Percentiles rank a stretch among this genome's conserved stretches.
Evolutionary conservation across 2,329 filamentous ascomycete species (phyloP).

Genomic region (Dothiorella sarmentorum): DNA sequence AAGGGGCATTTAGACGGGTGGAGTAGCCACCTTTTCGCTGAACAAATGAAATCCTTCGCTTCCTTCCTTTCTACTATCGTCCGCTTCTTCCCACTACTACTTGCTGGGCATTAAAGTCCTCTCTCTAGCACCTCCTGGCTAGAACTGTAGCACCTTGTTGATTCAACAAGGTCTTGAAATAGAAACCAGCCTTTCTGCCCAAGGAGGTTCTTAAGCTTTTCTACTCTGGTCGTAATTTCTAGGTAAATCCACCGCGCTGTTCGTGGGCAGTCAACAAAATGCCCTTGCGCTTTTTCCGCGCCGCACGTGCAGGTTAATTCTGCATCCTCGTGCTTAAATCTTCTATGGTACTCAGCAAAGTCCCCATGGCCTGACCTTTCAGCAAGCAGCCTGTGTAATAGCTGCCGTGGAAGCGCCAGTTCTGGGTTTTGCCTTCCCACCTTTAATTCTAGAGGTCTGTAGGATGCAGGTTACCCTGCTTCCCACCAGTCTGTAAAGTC

Average conservation of each 20-base stretch:
- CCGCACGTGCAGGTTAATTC: neutral
- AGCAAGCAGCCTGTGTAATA: neutral
- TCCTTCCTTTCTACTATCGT: too few relatives aligned
- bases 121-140: too few relatives aligned
- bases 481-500: neutral
- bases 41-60: too few relatives aligned
- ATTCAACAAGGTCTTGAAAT: too few relatives aligned
- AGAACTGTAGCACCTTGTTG: too few relatives aligned
- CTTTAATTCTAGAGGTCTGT: neutral
- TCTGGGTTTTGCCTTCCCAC: neutral
- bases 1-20: too few relatives aligned
- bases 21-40: too few relatives aligned
- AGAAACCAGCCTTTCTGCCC: neutral
- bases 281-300: neutral
- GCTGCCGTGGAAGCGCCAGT: neutral
- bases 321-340: neutral
- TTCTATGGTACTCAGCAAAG: neutral
- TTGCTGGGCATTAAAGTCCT: too few relatives aligned
- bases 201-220: neutral
- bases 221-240: neutral
- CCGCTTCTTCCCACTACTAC: too few relatives aligned
- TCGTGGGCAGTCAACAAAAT: neutral
- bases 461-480: neutral
- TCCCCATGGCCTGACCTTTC: neutral
- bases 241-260: neutral